A percentile compares a stretch with the other conserved stretches of the same genome.
phyloP scores from a whole-genome alignment of 495 filamentous ascomycete genomes.

The Xylaria telfairii region DNA sequence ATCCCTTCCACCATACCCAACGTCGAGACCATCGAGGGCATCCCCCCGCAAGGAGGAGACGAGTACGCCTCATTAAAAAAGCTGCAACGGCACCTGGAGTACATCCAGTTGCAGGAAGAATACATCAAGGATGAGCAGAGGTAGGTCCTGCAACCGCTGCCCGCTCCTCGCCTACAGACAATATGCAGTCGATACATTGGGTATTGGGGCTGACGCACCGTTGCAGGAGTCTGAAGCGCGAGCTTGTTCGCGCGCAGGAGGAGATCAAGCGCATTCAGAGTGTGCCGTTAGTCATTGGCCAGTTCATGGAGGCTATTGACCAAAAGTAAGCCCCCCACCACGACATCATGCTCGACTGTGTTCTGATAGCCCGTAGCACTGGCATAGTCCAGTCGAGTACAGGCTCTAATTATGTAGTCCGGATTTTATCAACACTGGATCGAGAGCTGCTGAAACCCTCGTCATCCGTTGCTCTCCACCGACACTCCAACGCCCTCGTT shows the following conservation, averaged over 20 bases:
- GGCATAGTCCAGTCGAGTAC: conserved; percentile 98
- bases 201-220: conserved; percentile 29
- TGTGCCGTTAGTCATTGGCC: conserved; percentile 95
- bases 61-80: conserved; percentile 96
- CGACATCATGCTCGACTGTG: background rate
- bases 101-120: conserved; percentile 97
- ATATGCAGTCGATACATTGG: background rate
- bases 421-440: conserved; percentile 96
- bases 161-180: background rate
- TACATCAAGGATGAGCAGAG: conserved; percentile 99
- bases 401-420: conserved; percentile 98
- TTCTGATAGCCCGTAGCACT: conserved; percentile 64
- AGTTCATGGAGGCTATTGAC: conserved; percentile 99
- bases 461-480: conserved; percentile 94
- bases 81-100: conserved; percentile 95
- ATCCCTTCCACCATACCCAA: conserved; percentile 84
- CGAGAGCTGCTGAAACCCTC: conserved; percentile 97
- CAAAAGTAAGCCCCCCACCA: conserved; percentile 75
- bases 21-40: conserved; percentile 84
- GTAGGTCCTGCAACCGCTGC: conserved; percentile 48
- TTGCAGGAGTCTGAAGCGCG: conserved; percentile 90
- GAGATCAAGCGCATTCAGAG: conserved; percentile 99
- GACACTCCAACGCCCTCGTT: conserved; percentile 97
- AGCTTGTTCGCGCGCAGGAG: conserved; percentile 96
- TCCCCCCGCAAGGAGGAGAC: conserved; percentile 80